Percentiles rank a stretch among this genome's conserved stretches.
Conservation (phyloP, 306 rosid species). For the Medicago arabica region DNA sequence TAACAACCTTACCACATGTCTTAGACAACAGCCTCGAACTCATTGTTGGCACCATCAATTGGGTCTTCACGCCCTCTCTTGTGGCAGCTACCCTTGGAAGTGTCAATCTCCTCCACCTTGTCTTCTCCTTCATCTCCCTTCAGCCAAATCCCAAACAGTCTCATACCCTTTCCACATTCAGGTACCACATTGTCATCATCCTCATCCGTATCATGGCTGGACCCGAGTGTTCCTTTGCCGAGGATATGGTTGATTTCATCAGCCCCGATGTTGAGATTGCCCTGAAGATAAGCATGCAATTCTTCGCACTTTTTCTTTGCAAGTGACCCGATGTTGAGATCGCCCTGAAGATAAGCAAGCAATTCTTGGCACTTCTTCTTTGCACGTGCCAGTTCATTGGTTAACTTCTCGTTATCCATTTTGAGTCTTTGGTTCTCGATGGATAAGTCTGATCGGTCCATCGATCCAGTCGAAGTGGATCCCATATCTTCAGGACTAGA, state of each 20-base stretch:
- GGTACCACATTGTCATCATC: slow-evolving; percentile 43
- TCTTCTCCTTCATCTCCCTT: slow-evolving; percentile 47
- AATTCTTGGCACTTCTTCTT: slow-evolving; percentile 74
- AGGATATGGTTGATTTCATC: slow-evolving; percentile 64
- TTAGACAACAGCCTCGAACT: slow-evolving; percentile 47
- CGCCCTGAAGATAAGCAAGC: slow-evolving; percentile 53
- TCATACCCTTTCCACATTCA: slow-evolving; percentile 45
- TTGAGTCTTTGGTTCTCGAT: slow-evolving; percentile 73
- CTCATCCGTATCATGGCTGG: slow-evolving; percentile 45
- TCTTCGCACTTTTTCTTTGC: slow-evolving; percentile 73
- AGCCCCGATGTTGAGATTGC: slow-evolving; percentile 60
- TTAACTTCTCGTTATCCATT: slow-evolving; percentile 69
- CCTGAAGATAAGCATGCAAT: slow-evolving; percentile 55
- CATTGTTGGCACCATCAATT: slow-evolving; percentile 44
- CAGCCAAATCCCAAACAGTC: slow-evolving; percentile 92
- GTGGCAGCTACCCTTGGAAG: background rate
- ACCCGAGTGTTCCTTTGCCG: slow-evolving; percentile 57
- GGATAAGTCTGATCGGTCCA: slow-evolving; percentile 58
- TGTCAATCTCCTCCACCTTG: slow-evolving; percentile 8
- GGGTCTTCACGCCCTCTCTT: slow-evolving; percentile 61
- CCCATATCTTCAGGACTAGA: slow-evolving; percentile 78
- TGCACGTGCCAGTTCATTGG: slow-evolving; percentile 59
- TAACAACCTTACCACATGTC: background rate
- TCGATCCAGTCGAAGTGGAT: slow-evolving; percentile 73
- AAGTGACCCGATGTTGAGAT: slow-evolving; percentile 57